A percentile compares a stretch with the other conserved stretches of the same genome.
Evolutionary conservation across 176 grass and related monocot genomes (phyloP).

Genomic region (Oryza brachyantha): DNA sequence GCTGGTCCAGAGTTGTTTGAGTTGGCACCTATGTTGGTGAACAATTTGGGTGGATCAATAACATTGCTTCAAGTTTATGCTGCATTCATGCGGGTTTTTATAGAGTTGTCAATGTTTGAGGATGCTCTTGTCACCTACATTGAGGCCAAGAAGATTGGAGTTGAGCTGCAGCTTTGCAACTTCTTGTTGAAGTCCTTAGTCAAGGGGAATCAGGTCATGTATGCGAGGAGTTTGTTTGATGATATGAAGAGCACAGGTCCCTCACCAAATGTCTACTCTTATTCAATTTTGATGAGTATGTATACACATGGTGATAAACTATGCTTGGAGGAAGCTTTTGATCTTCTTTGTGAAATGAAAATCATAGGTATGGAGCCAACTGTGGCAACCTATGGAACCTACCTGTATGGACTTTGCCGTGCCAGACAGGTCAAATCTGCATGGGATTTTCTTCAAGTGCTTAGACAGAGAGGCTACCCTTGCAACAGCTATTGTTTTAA

Average conservation of each 20-base stretch:
- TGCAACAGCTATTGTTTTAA: conserved; percentile 60
- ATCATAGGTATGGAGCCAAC: conserved; percentile 42
- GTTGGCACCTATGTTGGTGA: conserved; percentile 42
- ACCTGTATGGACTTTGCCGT: conserved; percentile 59
- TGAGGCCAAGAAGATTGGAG: conserved; percentile 51
- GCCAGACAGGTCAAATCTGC: conserved; percentile 36
- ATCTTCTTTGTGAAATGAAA: conserved; percentile 63
- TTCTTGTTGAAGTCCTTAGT: conserved; percentile 67
- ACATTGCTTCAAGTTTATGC: conserved; percentile 61
- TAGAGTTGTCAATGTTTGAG: conserved; percentile 45
- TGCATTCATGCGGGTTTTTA: conserved; percentile 37
- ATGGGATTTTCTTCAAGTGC: conserved; percentile 50
- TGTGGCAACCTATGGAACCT: conserved; percentile 54
- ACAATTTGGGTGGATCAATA: conserved; percentile 35
- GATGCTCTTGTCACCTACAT: conserved; percentile 53
- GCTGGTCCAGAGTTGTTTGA: conserved; percentile 41
- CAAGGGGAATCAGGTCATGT: conserved; percentile 36
- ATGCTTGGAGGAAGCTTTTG: conserved; percentile 52
- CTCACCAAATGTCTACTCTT: conserved; percentile 60
- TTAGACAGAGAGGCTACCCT: conserved; percentile 38
- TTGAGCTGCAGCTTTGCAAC: conserved; percentile 54
- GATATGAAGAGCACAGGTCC: conserved; percentile 59
- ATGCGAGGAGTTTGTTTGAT: conserved; percentile 54
- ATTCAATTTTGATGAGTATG: conserved; percentile 58
- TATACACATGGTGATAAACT: conserved; percentile 47